These are phyloP conservation scores for Chlamydomonas urium DNA, from an alignment of 139 green algal genomes.

Conservation along the genomic window DNA sequence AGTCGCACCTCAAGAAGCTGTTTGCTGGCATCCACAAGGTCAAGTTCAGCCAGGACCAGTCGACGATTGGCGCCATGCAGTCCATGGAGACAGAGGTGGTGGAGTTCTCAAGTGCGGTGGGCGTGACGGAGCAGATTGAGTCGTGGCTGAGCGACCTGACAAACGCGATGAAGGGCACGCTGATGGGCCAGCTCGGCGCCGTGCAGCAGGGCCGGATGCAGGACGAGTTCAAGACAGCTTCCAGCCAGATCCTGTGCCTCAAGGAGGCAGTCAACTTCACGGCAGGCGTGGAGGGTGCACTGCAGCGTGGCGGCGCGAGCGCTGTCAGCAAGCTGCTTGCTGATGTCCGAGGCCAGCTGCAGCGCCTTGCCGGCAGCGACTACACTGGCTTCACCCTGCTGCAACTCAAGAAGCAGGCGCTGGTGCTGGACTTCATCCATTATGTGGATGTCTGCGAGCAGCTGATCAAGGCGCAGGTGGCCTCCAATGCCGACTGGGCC, in stretches of 20 bases:
- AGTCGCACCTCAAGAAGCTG: constrained; percentile 83
- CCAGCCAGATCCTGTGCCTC: constrained; percentile 61
- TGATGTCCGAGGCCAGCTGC: constrained; percentile 50
- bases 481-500: constrained; percentile 49
- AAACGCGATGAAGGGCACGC: constrained; percentile 42
- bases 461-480: constrained; percentile 33
- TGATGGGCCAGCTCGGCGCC: constrained; percentile 39
- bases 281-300: too few relatives aligned
- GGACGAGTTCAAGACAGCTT: constrained; percentile 43
- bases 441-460: constrained; percentile 69
- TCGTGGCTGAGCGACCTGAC: constrained; percentile 58
- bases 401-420: constrained; percentile 72
- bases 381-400: constrained; percentile 55
- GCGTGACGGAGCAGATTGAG: constrained; percentile 31
- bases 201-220: constrained; percentile 30
- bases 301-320: too few relatives aligned
- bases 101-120: constrained; percentile 47
- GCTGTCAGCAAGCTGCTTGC: constrained; percentile 39
- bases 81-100: constrained; percentile 65
- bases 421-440: constrained; percentile 80
- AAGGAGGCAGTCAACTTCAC: constrained; percentile 45
- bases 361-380: constrained; percentile 50
- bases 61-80: constrained; percentile 54
- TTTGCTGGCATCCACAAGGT: constrained; percentile 78
- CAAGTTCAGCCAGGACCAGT: constrained; percentile 42